A percentile compares a stretch with the other conserved stretches of the same genome.
Conservation (phyloP, 176 grass and related monocot species). For the Musa beccarii region DNA sequence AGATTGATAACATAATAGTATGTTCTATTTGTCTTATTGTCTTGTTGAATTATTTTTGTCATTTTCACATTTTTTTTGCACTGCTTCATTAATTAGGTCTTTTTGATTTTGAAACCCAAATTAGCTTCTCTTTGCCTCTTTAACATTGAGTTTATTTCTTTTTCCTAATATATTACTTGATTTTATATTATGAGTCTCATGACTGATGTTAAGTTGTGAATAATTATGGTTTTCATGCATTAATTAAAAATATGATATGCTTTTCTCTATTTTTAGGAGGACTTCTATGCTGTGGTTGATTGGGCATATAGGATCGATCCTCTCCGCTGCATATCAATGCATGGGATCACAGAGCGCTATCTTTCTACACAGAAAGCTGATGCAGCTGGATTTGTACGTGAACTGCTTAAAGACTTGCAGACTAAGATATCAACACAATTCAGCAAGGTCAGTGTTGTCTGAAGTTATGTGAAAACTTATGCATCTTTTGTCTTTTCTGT, state of each 20-base stretch:
- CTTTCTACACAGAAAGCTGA: conserved; percentile 99
- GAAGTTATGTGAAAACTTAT: conserved; percentile 7
- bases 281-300: conserved; percentile 91
- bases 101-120: neutral
- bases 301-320: conserved; percentile 97
- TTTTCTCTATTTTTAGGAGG: conserved; percentile 50
- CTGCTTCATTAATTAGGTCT: neutral
- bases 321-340: conserved; percentile 94
- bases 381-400: conserved; percentile 88
- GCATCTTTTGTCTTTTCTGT: conserved; percentile 6
- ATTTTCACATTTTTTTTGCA: neutral
- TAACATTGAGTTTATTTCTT: neutral
- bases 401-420: conserved; percentile 86
- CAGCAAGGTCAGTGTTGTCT: conserved; percentile 53
- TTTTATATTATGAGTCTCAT: neutral
- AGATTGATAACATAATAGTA: neutral
- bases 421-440: conserved; percentile 88
- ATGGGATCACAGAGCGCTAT: conserved; percentile 94
- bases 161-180: neutral
- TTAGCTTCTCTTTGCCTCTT: neutral
- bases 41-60: neutral
- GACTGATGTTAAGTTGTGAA: neutral
- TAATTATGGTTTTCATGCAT: conserved; percentile 8
- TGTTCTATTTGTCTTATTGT: neutral
- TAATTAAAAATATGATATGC: conserved; percentile 10